A percentile compares a stretch with the other conserved stretches of the same genome.
Evolutionary conservation across 305 asterid genomes (phyloP).

Genomic region (Solanum hybrid): DNA sequence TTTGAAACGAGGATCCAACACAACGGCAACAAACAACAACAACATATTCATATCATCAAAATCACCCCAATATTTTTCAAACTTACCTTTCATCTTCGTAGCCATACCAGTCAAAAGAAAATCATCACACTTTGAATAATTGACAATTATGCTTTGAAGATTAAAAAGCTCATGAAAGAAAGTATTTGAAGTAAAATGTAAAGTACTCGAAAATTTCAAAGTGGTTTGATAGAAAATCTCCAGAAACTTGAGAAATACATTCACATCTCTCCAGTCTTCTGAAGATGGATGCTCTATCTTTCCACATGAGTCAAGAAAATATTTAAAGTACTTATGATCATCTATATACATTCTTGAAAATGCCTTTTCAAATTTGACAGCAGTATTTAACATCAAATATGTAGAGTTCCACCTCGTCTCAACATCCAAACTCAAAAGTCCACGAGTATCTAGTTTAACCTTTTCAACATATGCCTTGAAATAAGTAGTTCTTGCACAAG

Average conservation of each 20-base stretch:
- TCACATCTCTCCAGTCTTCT: neutral
- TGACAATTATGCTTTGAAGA: neutral
- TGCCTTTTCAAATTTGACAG: neutral
- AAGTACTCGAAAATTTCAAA: neutral
- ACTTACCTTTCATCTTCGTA: neutral
- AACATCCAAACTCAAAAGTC: neutral
- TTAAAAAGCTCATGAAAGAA: neutral
- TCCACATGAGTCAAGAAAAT: neutral
- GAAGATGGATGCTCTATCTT: neutral
- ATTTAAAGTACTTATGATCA: neutral
- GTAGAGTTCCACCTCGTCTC: neutral
- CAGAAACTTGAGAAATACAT: neutral
- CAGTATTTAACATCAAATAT: neutral
- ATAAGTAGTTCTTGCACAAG: neutral
- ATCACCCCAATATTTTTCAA: neutral
- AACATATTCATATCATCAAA: neutral
- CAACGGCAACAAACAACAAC: neutral
- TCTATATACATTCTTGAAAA: neutral
- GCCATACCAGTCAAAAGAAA: neutral
- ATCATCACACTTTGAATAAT: neutral
- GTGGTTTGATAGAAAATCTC: neutral
- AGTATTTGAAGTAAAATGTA: neutral
- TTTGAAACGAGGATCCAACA: neutral
- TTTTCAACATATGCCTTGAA: neutral
- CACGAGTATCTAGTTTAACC: neutral